Evolutionary conservation across 805 yeast genomes (phyloP).

Genomic region (Myxozyma udenii): DNA sequence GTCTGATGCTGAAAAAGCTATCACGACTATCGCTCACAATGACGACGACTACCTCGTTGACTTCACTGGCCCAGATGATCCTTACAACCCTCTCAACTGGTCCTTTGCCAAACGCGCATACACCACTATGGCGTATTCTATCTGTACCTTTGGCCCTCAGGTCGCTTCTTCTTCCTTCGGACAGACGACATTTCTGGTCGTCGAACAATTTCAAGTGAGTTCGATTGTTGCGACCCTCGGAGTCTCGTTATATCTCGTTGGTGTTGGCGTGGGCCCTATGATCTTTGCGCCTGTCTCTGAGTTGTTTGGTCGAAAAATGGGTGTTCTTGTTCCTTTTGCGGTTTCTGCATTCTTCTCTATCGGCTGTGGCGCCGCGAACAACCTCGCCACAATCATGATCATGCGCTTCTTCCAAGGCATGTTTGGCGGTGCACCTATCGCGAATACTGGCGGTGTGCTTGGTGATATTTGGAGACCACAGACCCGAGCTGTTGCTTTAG

Average conservation of each 20-base stretch:
- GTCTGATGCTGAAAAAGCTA: neutral
- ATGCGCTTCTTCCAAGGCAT: constrained; percentile 59
- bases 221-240: constrained; percentile 19
- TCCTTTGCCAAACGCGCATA: constrained; percentile 36
- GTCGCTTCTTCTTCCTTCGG: constrained; percentile 48
- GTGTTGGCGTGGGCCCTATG: constrained; percentile 52
- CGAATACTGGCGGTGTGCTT: constrained; percentile 56
- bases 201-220: constrained; percentile 7
- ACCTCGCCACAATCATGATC: constrained; percentile 51
- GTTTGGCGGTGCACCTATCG: constrained; percentile 59
- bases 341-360: constrained; percentile 45
- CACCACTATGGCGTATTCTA: constrained; percentile 44
- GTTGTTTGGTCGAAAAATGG: constrained; percentile 44
- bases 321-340: constrained; percentile 46
- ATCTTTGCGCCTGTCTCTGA: constrained; percentile 57
- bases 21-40: neutral
- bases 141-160: constrained; percentile 47
- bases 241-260: constrained; percentile 17
- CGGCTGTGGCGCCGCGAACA: constrained; percentile 51
- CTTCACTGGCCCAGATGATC: constrained; percentile 69
- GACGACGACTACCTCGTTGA: constrained; percentile 42
- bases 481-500: constrained; percentile 53
- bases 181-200: constrained; percentile 11
- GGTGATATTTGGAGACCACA: constrained; percentile 55
- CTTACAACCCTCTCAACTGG: constrained; percentile 62